Conservation (phyloP, 345 rosid genomes). For the Sapria himalayana region DNA sequence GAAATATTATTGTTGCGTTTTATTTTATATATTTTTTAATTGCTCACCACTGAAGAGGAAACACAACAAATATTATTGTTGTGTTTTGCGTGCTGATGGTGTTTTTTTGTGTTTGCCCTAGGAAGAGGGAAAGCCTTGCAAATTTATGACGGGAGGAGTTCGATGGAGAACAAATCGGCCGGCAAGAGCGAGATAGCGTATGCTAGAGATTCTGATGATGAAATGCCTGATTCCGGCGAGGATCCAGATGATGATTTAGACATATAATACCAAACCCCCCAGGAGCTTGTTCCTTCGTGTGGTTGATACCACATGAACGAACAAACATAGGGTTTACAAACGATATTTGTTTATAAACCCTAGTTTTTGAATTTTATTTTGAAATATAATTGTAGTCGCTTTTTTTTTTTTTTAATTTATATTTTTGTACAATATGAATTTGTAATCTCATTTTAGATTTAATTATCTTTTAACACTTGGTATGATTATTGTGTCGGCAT, state of each 20-base stretch:
- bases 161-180: constrained; percentile 15
- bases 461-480: too few relatives aligned
- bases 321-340: too few relatives aligned
- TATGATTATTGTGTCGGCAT: too few relatives aligned
- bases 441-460: too few relatives aligned
- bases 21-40: too few relatives aligned
- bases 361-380: too few relatives aligned
- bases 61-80: not conserved
- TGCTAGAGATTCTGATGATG: constrained; percentile 89
- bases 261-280: constrained; percentile 27
- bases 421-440: too few relatives aligned
- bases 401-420: too few relatives aligned
- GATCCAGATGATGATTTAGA: constrained; percentile 96
- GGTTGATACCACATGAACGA: too few relatives aligned
- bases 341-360: too few relatives aligned
- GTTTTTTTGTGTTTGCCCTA: constrained; percentile 12
- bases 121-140: constrained; percentile 54
- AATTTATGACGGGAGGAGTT: constrained; percentile 67
- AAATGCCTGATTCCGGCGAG: constrained; percentile 86
- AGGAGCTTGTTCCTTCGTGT: too few relatives aligned
- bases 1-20: not conserved
- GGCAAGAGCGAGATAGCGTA: constrained; percentile 60
- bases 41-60: not conserved
- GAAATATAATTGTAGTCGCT: too few relatives aligned
- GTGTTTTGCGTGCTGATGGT: not conserved